A percentile compares a stretch with the other conserved stretches of the same genome.
Conservation (phyloP, 164 flowering plant genomes). For the Vitis riparia region DNA sequence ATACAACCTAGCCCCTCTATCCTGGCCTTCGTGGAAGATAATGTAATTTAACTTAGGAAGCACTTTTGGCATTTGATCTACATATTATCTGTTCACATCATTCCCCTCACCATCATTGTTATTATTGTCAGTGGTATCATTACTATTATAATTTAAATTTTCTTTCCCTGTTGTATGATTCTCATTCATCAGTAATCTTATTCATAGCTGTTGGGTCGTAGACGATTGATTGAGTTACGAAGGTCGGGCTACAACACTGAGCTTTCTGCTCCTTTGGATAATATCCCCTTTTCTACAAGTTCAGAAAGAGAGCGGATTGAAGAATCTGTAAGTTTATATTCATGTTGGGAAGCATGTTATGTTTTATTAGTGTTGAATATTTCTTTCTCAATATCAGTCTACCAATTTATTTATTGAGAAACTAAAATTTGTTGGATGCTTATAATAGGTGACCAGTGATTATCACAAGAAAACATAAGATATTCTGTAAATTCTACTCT, state of each 20-base stretch:
- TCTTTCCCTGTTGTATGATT: constrained; percentile 6
- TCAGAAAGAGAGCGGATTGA: constrained; percentile 83
- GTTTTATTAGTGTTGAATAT: neutral
- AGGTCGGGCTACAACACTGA: constrained; percentile 86
- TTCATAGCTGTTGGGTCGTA: constrained; percentile 81
- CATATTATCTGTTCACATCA: too few species aligned
- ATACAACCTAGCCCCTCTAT: constrained; percentile 84
- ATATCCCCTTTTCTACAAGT: constrained; percentile 70
- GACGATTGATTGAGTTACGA: constrained; percentile 72
- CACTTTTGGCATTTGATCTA: neutral
- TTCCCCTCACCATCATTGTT: too few species aligned
- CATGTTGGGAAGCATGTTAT: neutral
- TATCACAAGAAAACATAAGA: too few species aligned
- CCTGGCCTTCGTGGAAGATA: constrained; percentile 86
- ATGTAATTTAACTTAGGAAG: constrained; percentile 45
- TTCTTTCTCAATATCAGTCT: neutral
- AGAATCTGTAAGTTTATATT: constrained; percentile 64
- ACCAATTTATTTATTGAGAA: neutral
- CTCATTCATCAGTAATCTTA: constrained; percentile 1
- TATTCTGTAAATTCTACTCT: too few species aligned
- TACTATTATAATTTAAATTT: neutral
- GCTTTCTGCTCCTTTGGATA: constrained; percentile 81
- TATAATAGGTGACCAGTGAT: too few species aligned
- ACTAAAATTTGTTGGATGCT: neutral
- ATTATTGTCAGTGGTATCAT: too few species aligned